A percentile compares a stretch with the other conserved stretches of the same genome.
Conservation (phyloP, 306 rosid genomes). For the Vachellia collinsii region DNA sequence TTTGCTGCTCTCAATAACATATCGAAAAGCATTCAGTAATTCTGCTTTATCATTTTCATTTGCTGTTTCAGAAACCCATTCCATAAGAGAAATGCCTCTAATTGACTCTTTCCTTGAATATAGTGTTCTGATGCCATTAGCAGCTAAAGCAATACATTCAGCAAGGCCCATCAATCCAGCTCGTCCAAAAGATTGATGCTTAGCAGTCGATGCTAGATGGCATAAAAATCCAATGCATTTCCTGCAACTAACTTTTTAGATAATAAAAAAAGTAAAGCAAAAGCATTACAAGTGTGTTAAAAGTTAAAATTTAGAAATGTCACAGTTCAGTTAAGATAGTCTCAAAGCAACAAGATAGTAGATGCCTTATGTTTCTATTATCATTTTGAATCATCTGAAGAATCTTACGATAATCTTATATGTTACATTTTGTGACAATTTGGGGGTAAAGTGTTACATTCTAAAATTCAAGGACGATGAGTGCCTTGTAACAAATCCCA, state of each 20-base stretch:
- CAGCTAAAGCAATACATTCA: conserved; percentile 87
- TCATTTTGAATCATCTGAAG: neutral
- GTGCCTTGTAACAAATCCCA: neutral
- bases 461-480: neutral
- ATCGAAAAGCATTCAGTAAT: conserved; percentile 74
- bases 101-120: conserved; percentile 41
- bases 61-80: conserved; percentile 44
- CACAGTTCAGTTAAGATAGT: neutral
- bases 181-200: conserved; percentile 74
- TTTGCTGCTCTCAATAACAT: conserved; percentile 85
- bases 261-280: conserved; percentile 43
- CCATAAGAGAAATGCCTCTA: conserved; percentile 43
- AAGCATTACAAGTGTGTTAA: conserved; percentile 5
- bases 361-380: neutral
- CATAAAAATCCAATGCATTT: conserved; percentile 59
- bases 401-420: neutral
- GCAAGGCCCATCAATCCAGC: conserved; percentile 89
- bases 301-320: neutral
- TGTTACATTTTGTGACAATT: neutral
- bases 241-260: conserved; percentile 59
- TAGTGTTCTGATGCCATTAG: conserved; percentile 46
- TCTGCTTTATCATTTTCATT: conserved; percentile 47
- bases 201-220: conserved; percentile 74
- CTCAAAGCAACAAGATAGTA: neutral
- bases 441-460: neutral